phyloP scores from a whole-genome alignment of 192 early-diverging fungal genomes.

The Phycomyces nitens region DNA sequence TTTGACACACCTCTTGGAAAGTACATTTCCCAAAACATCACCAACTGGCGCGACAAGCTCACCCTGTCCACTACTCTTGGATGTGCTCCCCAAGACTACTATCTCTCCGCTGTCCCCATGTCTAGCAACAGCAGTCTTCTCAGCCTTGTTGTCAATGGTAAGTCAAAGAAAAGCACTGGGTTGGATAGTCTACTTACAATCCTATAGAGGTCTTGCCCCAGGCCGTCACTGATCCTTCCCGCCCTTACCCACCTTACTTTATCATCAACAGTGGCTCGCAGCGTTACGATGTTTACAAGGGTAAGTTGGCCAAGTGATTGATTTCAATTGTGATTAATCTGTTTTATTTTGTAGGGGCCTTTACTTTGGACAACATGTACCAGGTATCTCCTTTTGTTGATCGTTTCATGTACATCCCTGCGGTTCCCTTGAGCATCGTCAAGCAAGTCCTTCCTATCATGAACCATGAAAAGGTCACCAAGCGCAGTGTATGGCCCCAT shows the following conservation, averaged over 20 bases:
- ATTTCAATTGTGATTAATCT: neutral
- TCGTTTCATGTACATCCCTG: conserved; percentile 34
- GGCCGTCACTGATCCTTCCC: conserved; percentile 22
- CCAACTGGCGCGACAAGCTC: conserved; percentile 23
- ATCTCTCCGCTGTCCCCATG: conserved; percentile 35
- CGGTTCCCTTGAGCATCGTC: conserved; percentile 37
- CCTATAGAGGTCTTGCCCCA: conserved; percentile 33
- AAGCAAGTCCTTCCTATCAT: conserved; percentile 30
- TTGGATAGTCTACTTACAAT: neutral
- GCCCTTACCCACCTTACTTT: conserved; percentile 37
- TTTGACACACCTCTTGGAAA: conserved; percentile 38
- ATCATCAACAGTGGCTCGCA: conserved; percentile 44
- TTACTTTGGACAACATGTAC: conserved; percentile 45
- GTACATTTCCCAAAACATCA: conserved; percentile 38
- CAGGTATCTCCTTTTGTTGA: conserved; percentile 43
- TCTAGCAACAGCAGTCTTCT: conserved; percentile 34
- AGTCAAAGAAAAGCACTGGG: too few species aligned
- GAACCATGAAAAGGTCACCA: conserved; percentile 34
- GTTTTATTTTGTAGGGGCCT: conserved; percentile 12
- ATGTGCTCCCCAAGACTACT: conserved; percentile 52
- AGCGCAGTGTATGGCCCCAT: conserved; percentile 22
- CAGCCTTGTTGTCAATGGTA: conserved; percentile 32
- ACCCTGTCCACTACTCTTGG: conserved; percentile 38
- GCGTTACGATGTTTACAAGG: conserved; percentile 48
- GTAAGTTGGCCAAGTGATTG: conserved; percentile 5